These are phyloP conservation scores for Bipolaris zeicola DNA, from an alignment of 2,329 filamentous ascomycete genomes.

Conservation along the genomic window DNA sequence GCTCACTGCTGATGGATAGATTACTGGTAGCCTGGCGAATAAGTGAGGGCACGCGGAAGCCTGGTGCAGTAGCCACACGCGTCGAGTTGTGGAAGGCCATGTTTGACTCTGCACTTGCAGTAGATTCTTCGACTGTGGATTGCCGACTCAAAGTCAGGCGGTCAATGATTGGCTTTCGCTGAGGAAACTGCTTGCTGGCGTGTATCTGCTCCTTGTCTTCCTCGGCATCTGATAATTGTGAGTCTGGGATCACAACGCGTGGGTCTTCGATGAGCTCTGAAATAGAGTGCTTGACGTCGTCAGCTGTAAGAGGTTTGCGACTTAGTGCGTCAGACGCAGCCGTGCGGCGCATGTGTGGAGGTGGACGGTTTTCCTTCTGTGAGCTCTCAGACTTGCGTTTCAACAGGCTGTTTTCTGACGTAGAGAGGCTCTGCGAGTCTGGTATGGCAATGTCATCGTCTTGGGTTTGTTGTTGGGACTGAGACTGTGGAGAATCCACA, in stretches of 20 bases:
- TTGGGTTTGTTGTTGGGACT: constrained; percentile 16
- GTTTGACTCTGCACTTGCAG: constrained; percentile 42
- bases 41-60: constrained; percentile 72
- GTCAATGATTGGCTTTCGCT: constrained; percentile 65
- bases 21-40: constrained; percentile 74
- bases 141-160: constrained; percentile 72
- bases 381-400: constrained; percentile 53
- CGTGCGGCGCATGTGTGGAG: constrained; percentile 67
- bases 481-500: constrained; percentile 38
- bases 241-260: constrained; percentile 60
- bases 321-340: constrained; percentile 58
- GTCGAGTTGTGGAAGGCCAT: constrained; percentile 62
- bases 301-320: constrained; percentile 72
- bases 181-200: constrained; percentile 43
- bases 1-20: constrained; percentile 39
- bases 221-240: constrained; percentile 50
- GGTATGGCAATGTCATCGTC: constrained; percentile 33
- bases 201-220: constrained; percentile 35
- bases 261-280: constrained; percentile 79
- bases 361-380: constrained; percentile 53
- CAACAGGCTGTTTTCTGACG: constrained; percentile 33
- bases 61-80: constrained; percentile 40
- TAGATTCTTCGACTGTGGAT: constrained; percentile 35
- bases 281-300: constrained; percentile 81
- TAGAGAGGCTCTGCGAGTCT: constrained; percentile 46